Evolutionary conservation across 768 basidiomycete genomes (phyloP).

Genomic region (Leucocoprinus birnbaumii): DNA sequence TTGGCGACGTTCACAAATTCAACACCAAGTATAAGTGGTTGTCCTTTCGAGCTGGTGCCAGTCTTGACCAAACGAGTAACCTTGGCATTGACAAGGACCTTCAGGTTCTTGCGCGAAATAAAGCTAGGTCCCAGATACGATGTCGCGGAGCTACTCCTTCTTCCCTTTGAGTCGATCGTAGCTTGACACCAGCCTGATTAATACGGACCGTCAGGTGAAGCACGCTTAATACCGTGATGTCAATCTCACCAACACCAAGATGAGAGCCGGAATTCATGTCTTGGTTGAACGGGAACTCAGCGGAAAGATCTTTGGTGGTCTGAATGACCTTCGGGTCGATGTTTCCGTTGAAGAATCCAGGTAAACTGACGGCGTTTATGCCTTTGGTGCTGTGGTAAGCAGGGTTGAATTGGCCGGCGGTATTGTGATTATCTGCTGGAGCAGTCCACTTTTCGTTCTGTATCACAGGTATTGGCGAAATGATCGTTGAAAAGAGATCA

Average conservation of each 20-base stretch:
- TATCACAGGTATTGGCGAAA: not conserved
- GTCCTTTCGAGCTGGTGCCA: constrained; percentile 24
- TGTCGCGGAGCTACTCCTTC: constrained; percentile 23
- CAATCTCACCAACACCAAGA: not conserved
- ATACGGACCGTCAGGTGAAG: not conserved
- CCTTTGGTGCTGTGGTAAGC: constrained; percentile 23
- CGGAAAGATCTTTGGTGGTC: constrained; percentile 5
- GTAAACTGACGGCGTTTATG: constrained; percentile 20
- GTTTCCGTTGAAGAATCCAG: constrained; percentile 20
- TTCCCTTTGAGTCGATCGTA: not conserved
- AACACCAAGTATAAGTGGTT: constrained; percentile 21
- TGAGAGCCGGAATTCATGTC: constrained; percentile 18
- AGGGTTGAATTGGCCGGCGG: constrained; percentile 28
- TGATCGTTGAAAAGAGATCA: not conserved
- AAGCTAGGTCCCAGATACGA: constrained; percentile 27
- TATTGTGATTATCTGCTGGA: constrained; percentile 29
- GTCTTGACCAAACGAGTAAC: constrained; percentile 21
- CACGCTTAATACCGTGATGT: not conserved
- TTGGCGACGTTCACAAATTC: not conserved
- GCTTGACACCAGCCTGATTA: constrained; percentile 10
- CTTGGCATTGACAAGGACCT: constrained; percentile 23
- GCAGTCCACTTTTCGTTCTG: constrained; percentile 26
- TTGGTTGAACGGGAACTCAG: constrained; percentile 13
- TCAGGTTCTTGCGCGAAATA: constrained; percentile 23
- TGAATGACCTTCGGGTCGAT: constrained; percentile 17